These are phyloP conservation scores for Sphagnurus paluster DNA, from an alignment of 1,284 basidiomycete species.

Conservation along the genomic window DNA sequence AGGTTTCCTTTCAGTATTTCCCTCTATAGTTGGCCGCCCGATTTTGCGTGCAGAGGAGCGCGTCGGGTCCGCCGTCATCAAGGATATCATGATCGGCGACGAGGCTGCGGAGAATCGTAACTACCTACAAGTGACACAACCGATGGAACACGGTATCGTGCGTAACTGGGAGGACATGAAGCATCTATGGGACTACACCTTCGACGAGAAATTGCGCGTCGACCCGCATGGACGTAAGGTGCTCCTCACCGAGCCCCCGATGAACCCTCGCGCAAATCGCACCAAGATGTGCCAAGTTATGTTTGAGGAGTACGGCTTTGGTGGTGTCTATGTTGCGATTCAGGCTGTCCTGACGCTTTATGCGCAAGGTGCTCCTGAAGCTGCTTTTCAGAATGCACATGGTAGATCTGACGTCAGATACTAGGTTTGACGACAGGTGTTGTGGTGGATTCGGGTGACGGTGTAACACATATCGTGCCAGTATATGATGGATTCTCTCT, in stretches of 20 bases:
- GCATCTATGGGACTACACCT: constrained; percentile 98
- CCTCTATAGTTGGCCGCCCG: constrained; percentile 94
- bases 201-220: constrained; percentile 91
- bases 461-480: constrained; percentile 98
- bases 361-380: constrained; percentile 90
- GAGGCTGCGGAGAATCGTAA: constrained; percentile 94
- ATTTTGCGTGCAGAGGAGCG: constrained; percentile 98
- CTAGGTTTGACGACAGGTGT: constrained; percentile 96
- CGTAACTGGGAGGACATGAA: constrained; percentile 99
- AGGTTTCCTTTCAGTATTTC: constrained; percentile 74
- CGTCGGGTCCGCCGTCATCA: constrained; percentile 79
- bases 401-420: constrained; percentile 4
- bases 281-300: constrained; percentile 97
- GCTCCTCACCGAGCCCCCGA: constrained; percentile 97
- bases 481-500: constrained; percentile 97
- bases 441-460: constrained; percentile 98
- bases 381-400: not conserved
- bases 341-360: constrained; percentile 98
- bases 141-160: constrained; percentile 99
- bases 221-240: constrained; percentile 90
- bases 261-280: constrained; percentile 96
- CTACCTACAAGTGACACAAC: constrained; percentile 95
- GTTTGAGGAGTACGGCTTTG: constrained; percentile 99
- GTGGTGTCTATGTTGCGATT: constrained; percentile 96
- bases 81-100: constrained; percentile 98